Percentiles rank a stretch among this genome's conserved stretches.
phyloP scores from a whole-genome alignment of 495 filamentous ascomycete species.

The Aspergillus incahuasiensis region DNA sequence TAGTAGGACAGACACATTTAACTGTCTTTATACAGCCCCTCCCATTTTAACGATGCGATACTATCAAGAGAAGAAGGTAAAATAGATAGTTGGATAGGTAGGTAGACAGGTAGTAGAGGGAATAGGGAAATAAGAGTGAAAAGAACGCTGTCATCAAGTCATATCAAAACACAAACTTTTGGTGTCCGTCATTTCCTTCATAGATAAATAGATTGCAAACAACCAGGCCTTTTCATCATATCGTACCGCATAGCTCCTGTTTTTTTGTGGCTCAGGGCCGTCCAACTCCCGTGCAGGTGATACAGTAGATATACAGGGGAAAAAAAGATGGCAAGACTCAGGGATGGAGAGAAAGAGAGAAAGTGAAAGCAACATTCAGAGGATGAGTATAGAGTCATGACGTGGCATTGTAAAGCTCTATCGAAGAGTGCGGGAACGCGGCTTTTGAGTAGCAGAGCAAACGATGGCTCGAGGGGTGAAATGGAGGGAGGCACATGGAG shows the following conservation, averaged over 20 bases:
- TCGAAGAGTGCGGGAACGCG: no score
- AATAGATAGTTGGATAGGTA: neutral
- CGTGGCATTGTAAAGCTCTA: no score
- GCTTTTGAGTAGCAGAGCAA: no score
- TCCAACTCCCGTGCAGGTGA: slow-evolving; percentile 1
- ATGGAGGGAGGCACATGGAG: no score
- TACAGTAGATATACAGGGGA: slow-evolving; percentile 6
- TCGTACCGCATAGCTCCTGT: neutral
- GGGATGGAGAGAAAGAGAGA: neutral
- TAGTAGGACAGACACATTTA: neutral
- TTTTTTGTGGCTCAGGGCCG: neutral
- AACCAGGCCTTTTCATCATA: neutral
- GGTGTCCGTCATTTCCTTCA: neutral
- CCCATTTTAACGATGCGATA: no score
- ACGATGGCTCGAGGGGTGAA: no score
- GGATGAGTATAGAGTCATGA: no score
- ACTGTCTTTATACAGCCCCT: neutral
- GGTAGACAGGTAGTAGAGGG: neutral
- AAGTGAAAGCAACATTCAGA: neutral
- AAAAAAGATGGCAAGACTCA: neutral
- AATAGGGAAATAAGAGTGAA: neutral
- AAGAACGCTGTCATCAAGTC: slow-evolving; percentile 4
- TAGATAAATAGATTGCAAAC: neutral
- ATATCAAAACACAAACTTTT: slow-evolving; percentile 3
- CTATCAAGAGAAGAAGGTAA: neutral